Evolutionary conservation across 148 eudicot genomes (phyloP), one percentile per base, ranked within the genome.

Genomic region (Chenopodium berlandieri): DNA sequence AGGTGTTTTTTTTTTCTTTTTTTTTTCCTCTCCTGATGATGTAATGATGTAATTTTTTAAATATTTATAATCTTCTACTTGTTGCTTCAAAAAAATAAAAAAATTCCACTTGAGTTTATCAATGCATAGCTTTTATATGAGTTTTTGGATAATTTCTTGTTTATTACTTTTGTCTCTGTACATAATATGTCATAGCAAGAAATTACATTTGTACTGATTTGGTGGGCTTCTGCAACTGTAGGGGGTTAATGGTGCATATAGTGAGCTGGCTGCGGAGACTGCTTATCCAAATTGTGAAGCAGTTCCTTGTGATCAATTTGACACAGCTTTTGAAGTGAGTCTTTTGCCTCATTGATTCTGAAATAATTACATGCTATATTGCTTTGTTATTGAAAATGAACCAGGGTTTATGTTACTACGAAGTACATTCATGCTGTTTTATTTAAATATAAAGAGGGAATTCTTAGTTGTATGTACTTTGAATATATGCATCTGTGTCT

Each of bases 241-340:
- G 97, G 97, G 97, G 71, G 90, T 90, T 77, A 89, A 84, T 78
- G 97, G 97, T 75, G 97, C 97, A 67, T 91, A 91, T 83, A 92
- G 97, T 75, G 97, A 92, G 75, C 78, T 89, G 77, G 96, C 96
- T 68, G 96, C 96, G 11, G 91, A 88, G 84, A 89, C 83, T 67
- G 96, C 96, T 34, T 92, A 90, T 83, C 94, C 94, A 9, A 86
- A 89, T 67, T 92, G 97, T 83, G 90, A 91, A 86, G 81, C 94
- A 37, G 92, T 92, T 77, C 97, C 97, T 60, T 92, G 97, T 75
- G 97, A 90, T 83, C 92, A 92, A 75, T 92, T 92, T 66, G 97
- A 92, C 56, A 91, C 92, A n/a, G 92, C 92, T 73, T 92, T 92
- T 76, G 87, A 91, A 82, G 94, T 91, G 84, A 84, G 88, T 77